A percentile compares a stretch with the other conserved stretches of the same genome.
Conservation (phyloP, 139 green algal genomes). For the Pseudopediastrum boryanum region DNA sequence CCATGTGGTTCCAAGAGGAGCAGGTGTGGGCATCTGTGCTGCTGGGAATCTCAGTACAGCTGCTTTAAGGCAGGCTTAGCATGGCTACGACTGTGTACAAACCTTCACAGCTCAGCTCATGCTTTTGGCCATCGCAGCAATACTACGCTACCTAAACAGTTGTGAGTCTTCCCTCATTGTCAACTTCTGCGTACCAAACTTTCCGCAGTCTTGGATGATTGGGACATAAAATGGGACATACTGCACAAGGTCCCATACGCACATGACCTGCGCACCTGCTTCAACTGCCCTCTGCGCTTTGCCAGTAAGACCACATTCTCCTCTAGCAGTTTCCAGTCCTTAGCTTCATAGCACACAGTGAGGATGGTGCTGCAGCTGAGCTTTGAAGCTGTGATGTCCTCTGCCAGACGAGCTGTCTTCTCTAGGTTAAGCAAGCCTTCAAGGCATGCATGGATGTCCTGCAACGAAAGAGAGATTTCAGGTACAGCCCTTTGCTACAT, state of each 20-base stretch:
- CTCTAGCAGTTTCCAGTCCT: slow-evolving; percentile 90
- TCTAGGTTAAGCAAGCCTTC: slow-evolving; percentile 87
- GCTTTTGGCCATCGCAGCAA: background rate
- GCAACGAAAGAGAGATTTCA: no score
- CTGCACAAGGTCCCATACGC: no score
- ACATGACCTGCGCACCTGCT: slow-evolving; percentile 82
- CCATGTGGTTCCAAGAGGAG: no score
- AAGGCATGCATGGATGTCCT: slow-evolving; percentile 34
- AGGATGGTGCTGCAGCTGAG: slow-evolving; percentile 84
- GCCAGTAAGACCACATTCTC: slow-evolving; percentile 95
- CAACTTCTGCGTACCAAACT: no score
- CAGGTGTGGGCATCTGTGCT: background rate
- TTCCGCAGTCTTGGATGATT: no score
- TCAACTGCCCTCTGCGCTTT: slow-evolving; percentile 96
- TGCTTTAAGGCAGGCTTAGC: no score
- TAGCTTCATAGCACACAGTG: slow-evolving; percentile 71
- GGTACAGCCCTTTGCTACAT: no score
- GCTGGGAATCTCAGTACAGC: background rate
- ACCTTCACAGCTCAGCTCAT: no score
- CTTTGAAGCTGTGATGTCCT: slow-evolving; percentile 86
- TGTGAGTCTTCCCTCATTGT: no score
- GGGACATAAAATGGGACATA: no score
- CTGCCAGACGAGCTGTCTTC: slow-evolving; percentile 81
- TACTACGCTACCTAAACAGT: background rate
- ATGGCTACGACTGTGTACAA: no score